phyloP scores from a whole-genome alignment of 2,329 filamentous ascomycete genomes.

The Cucurbitaria berberidis region DNA sequence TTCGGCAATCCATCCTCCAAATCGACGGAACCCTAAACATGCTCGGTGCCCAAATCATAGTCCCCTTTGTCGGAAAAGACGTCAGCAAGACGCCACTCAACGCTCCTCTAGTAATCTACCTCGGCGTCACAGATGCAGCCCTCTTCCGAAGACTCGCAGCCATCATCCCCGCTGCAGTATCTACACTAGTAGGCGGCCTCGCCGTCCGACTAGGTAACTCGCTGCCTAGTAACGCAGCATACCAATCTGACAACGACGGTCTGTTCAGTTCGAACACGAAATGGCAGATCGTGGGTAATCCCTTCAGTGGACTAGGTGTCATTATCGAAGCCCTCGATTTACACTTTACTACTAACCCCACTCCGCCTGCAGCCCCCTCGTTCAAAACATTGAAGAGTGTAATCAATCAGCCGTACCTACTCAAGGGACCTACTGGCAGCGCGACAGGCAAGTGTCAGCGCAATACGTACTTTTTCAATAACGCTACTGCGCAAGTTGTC shows the following conservation, averaged over 20 bases:
- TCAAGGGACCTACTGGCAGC: background rate
- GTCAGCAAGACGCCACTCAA: conserved; percentile 7
- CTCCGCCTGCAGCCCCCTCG: conserved; percentile 1
- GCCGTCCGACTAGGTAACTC: background rate
- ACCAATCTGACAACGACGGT: background rate
- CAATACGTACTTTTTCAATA: conserved; percentile 13
- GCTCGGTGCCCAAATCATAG: conserved; percentile 4
- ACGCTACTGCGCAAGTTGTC: conserved; percentile 10
- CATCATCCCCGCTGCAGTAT: conserved; percentile 2
- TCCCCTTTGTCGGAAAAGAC: conserved; percentile 8
- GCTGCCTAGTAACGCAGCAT: background rate
- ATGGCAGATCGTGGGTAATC: background rate
- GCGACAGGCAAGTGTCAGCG: conserved; percentile 10
- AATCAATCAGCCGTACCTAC: conserved; percentile 13
- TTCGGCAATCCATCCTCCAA: conserved; percentile 9
- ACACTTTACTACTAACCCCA: conserved; percentile 6
- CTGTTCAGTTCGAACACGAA: background rate
- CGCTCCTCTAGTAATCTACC: conserved; percentile 4
- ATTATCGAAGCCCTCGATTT: conserved; percentile 12
- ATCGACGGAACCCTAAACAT: conserved; percentile 2
- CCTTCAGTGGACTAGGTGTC: background rate
- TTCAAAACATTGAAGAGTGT: conserved; percentile 8
- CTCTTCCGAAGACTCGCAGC: background rate
- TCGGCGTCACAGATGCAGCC: conserved; percentile 5
- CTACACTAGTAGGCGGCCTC: conserved; percentile 1